phyloP scores from a whole-genome alignment of 176 grass and related monocot species.

The Carex parvula region DNA sequence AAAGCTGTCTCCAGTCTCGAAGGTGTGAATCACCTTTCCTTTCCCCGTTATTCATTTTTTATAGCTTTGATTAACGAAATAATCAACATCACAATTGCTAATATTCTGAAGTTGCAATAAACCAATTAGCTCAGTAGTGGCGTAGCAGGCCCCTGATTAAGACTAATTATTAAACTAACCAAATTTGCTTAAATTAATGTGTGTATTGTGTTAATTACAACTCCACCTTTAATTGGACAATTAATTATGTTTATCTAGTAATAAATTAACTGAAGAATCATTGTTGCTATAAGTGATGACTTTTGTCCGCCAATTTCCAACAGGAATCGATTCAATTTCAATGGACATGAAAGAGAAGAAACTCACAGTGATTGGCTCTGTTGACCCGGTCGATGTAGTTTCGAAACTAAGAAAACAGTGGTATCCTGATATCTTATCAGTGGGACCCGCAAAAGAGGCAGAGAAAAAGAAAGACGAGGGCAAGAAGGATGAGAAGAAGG shows the following conservation, averaged over 20 bases:
- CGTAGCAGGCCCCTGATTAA: background rate
- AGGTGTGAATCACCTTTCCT: conserved; percentile 16
- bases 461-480: conserved; percentile 51
- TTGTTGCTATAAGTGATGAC: background rate
- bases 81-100: background rate
- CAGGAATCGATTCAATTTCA: conserved; percentile 56
- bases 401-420: conserved; percentile 43
- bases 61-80: background rate
- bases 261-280: background rate
- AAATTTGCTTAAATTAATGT: too few relatives aligned
- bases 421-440: conserved; percentile 25
- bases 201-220: too few relatives aligned
- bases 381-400: conserved; percentile 57
- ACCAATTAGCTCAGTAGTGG: background rate
- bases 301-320: background rate
- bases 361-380: conserved; percentile 55
- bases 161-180: too few relatives aligned
- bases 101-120: background rate
- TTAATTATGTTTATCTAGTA: background rate
- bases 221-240: background rate
- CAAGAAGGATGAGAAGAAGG: conserved; percentile 37
- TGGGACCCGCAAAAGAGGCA: conserved; percentile 55
- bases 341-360: conserved; percentile 69
- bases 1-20: conserved; percentile 49
- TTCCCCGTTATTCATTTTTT: background rate